Percentiles rank a stretch among this genome's conserved stretches.
Evolutionary conservation across 352 stramenopile species (phyloP).

Genomic region (Phytophthora parvispora): DNA sequence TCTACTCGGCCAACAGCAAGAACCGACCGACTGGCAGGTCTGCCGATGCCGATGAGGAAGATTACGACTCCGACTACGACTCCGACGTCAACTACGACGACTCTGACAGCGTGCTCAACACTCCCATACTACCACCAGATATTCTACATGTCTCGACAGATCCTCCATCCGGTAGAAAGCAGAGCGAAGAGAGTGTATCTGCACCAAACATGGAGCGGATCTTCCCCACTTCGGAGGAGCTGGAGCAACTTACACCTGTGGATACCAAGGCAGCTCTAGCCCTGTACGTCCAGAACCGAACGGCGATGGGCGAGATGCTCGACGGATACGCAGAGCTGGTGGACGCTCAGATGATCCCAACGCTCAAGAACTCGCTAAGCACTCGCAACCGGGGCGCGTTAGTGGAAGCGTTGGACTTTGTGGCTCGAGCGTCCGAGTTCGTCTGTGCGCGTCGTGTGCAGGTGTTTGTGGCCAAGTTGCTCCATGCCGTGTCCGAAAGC

Average conservation of each 20-base stretch:
- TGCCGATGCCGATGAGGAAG: not conserved
- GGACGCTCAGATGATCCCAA: slow-evolving; percentile 58
- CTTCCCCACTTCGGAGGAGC: slow-evolving; percentile 59
- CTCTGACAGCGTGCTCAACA: not conserved
- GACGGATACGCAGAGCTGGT: slow-evolving; percentile 72
- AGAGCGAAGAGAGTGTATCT: slow-evolving; percentile 30
- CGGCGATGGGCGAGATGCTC: slow-evolving; percentile 75
- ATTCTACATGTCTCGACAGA: not conserved
- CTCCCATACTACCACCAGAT: slow-evolving; percentile 2
- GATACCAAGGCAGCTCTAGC: slow-evolving; percentile 62
- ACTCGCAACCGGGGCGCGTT: slow-evolving; percentile 54
- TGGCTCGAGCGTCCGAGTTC: slow-evolving; percentile 74
- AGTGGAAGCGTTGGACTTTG: slow-evolving; percentile 77
- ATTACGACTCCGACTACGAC: slow-evolving; percentile 25
- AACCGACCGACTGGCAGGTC: not conserved
- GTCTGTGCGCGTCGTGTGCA: slow-evolving; percentile 75
- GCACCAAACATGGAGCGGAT: slow-evolving; percentile 26
- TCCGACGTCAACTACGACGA: slow-evolving; percentile 23
- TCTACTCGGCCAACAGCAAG: slow-evolving; percentile 28
- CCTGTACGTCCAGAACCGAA: slow-evolving; percentile 73
- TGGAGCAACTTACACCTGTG: slow-evolving; percentile 66
- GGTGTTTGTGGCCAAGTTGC: slow-evolving; percentile 65
- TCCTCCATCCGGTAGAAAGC: slow-evolving; percentile 37
- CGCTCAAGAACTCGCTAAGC: slow-evolving; percentile 47
- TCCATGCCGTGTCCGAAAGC: slow-evolving; percentile 65